Base-by-base conservation (phyloP, 2,329 filamentous ascomycete species). In the Cordyceps militaris region DNA sequence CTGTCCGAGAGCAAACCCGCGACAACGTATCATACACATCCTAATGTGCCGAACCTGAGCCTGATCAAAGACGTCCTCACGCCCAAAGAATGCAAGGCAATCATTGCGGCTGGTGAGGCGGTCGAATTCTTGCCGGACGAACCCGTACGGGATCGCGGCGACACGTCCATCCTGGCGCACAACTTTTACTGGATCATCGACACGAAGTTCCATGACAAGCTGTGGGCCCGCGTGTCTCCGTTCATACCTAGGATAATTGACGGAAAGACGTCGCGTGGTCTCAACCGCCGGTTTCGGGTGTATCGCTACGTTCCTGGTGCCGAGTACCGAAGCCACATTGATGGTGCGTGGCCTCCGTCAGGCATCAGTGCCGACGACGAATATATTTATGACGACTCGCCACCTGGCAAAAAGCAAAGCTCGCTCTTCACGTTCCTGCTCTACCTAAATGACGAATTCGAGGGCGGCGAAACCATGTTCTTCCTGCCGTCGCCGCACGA, bases 141-240 rank as follows among this genome's bases (percentile, higher is more conserved):
- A 0, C 86, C 86, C 0, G 72, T 88, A 30, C 80, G 83, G 2
- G 81, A 83, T n/a, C 83, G 85, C 57, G 83, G 82, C 16, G 83
- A 87, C 55, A 76, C 77, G 24, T 87, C 83, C 64, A 79, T 88
- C 48, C 69, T 88, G 1, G 86, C 86, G 0, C 86, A 89, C 72
- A 89, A 88, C 68, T 87, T 89, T 63, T 88, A 88, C 73, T 89
- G 86, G 86, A 76, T 89, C 9, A 76, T 84, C 13, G 86, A 89
- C 62, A 73, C 76, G 23, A 74, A 76, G 0, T 88, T 88, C 67
- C 81, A 85, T 64, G 79, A 85, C 58, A 76, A 73, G 14, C 74
- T 89, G 1, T 89, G 86, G 86, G 69, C 73, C 0, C 78, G 86
- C 14, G 79, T 89, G 2, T 71, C 76, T 3, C 71, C 76, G 0